Evolutionary conservation across 371 early-diverging fungal genomes (phyloP), one percentile per base, ranked within the genome.

Genomic region (Mortierella sp.): DNA sequence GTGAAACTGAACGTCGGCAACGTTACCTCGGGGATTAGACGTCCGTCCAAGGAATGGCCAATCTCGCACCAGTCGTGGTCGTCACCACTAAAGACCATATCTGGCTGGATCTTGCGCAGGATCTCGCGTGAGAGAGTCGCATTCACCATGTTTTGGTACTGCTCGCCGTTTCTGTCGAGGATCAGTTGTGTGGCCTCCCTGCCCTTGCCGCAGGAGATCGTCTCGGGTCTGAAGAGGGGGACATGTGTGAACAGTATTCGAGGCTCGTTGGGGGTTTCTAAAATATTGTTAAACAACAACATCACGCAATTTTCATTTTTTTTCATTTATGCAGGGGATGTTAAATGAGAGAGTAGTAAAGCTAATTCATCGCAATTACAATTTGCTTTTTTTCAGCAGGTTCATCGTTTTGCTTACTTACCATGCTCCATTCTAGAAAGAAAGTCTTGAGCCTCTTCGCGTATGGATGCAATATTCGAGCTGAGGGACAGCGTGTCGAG

Each of bases 1-100:
- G 92, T 86, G 88, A 91, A 90, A 66, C 90, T 90, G 58, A 90
- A 89, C 1, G 91, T 91, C 0, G 88, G 89, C 1, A 91, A 77
- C 0, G 90, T 87, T 2, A 89, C 86, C 72, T 91, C 92, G 2
- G 75, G 73, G 1, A 73, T 71, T 9, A 69, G 47, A 1, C 47
- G 50, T 7, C 67, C 63, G 43, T 77, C 68, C 10, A 39, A 52
- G 5, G 68, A 64, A 71, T 94, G 94, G 2, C 77, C 63, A 2
- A 92, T 85, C 63, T 85, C 86, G 79, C 98, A 98, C 79, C 94
- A 94, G 73, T 97, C 97, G 74, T 98, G 97, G 81, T 98, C 97
- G 76, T 98, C 97, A 24, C 97, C 98, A 58, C 95, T 95, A 68
- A 97, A 92, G 3, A 96, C 88, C 7, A 93, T 85, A 0, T 81